Evolutionary conservation across 805 yeast genomes (phyloP).

Genomic region (Ogataea parapolymorpha): DNA sequence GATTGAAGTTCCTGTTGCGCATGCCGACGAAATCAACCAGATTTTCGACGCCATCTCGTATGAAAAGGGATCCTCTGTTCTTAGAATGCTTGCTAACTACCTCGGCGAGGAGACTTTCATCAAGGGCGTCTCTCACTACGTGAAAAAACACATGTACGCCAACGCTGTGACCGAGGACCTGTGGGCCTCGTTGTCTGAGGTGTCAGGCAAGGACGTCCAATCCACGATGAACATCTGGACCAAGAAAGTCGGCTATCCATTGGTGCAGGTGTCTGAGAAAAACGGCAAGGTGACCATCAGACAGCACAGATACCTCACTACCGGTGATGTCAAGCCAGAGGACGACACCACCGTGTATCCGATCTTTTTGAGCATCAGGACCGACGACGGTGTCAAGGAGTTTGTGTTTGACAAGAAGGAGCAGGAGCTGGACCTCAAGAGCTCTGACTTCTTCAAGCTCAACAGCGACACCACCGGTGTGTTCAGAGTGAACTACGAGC

Average conservation of each 20-base stretch:
- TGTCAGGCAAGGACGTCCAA: constrained; percentile 62
- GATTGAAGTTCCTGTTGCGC: constrained; percentile 78
- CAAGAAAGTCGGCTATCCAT: constrained; percentile 69
- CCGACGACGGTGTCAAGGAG: constrained; percentile 29
- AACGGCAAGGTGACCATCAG: constrained; percentile 35
- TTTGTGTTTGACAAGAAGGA: constrained; percentile 28
- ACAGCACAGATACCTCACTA: constrained; percentile 62
- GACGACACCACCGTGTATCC: constrained; percentile 62
- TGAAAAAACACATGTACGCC: constrained; percentile 58
- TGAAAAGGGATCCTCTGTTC: constrained; percentile 74
- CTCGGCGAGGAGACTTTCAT: constrained; percentile 69
- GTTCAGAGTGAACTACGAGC: constrained; percentile 50
- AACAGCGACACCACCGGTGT: constrained; percentile 53
- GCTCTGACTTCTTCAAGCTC: constrained; percentile 40
- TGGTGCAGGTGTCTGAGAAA: constrained; percentile 47
- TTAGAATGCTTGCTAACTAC: constrained; percentile 72
- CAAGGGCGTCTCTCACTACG: constrained; percentile 69
- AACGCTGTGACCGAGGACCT: constrained; percentile 74
- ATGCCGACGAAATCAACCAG: constrained; percentile 78
- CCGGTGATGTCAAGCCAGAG: constrained; percentile 61
- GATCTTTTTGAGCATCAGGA: constrained; percentile 43
- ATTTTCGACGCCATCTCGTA: constrained; percentile 82
- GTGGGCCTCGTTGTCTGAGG: constrained; percentile 65
- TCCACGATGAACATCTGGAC: constrained; percentile 72
- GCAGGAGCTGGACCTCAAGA: constrained; percentile 14